Evolutionary conservation across 2,329 filamentous ascomycete species (phyloP), one percentile per base, ranked within the genome.

Genomic region (Calonectria pseudoturangicola): DNA sequence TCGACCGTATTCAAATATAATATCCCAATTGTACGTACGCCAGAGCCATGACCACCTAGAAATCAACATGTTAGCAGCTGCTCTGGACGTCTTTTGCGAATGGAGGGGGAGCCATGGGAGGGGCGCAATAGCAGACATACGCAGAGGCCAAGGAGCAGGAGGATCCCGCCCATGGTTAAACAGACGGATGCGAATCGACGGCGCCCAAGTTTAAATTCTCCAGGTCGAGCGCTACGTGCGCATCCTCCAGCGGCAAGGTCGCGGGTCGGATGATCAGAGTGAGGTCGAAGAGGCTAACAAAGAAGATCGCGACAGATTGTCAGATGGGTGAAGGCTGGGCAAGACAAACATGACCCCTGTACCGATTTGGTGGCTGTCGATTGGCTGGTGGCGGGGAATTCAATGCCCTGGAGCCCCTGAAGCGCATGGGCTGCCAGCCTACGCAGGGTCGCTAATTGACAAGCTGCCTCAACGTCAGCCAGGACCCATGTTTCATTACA

Each of bases 41-140:
- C 80, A 91, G 77, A 73, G 89, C 89, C 90, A 91, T 91, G 74
- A 91, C 86, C 81, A 88, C 85, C 88, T 89, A 71, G 67, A 64
- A 70, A 43, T 25, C 30, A 27, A 7, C 50, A 72, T 68, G 75
- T 81, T 66, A 81, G 78, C 70, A 47, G 72, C 51, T 64, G 77
- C 73, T 27, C 50, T 75, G 28, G 1, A 45, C 48, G n/a, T 25
- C 43, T 45, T 63, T 10, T 6, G 25, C 25, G 16, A 39, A 28
- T 27, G 1, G 21, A 45, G 33, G 50, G 36, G 56, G 48, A 30
- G 13, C 47, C 43, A 62, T 27, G 15, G 33, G 41, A 36, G 28
- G 47, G 45, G 25, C 48, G 25, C 63, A 70, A 68, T 48, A 67
- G 36, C 25, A 39, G 36, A 84, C 85, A 77, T 80, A 86, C 85